Conservation (phyloP, 148 eudicot species). For the Dysphania ambrosioides region DNA sequence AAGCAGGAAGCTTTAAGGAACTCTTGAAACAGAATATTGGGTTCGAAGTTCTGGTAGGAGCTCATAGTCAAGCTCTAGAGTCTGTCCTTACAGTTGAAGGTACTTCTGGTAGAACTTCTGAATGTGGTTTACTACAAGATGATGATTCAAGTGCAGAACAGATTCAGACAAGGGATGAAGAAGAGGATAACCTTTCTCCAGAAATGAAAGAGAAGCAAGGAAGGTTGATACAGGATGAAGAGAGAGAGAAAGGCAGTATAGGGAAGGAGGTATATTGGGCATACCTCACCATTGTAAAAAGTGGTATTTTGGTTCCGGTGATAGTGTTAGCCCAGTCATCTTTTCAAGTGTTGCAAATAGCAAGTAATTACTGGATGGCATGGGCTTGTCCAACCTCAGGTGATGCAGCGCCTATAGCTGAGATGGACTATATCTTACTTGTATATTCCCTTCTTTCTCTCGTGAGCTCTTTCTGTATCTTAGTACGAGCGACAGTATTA, state of each 20-base stretch:
- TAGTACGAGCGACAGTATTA: slow-evolving; percentile 58
- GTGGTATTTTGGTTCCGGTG: slow-evolving; percentile 72
- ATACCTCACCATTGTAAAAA: slow-evolving; percentile 68
- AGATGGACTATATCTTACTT: slow-evolving; percentile 58
- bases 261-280: slow-evolving; percentile 84
- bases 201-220: slow-evolving; percentile 65
- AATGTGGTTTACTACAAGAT: slow-evolving; percentile 32
- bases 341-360: slow-evolving; percentile 79
- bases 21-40: slow-evolving; percentile 80
- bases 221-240: slow-evolving; percentile 83
- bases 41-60: slow-evolving; percentile 85
- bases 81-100: slow-evolving; percentile 63
- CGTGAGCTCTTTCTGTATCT: slow-evolving; percentile 68
- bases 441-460: slow-evolving; percentile 70
- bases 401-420: slow-evolving; percentile 36
- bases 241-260: slow-evolving; percentile 94
- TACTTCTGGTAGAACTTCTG: slow-evolving; percentile 41
- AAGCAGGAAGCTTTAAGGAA: slow-evolving; percentile 82
- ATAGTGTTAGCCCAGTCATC: slow-evolving; percentile 71
- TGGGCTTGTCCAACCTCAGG: slow-evolving; percentile 82
- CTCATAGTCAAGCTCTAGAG: slow-evolving; percentile 88
- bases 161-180: slow-evolving; percentile 44
- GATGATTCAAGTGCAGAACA: slow-evolving; percentile 40
- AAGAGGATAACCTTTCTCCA: slow-evolving; percentile 47
- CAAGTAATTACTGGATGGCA: slow-evolving; percentile 98